phyloP scores from a whole-genome alignment of 1,284 basidiomycete genomes.

The Cutaneotrichosporon curvatum region DNA sequence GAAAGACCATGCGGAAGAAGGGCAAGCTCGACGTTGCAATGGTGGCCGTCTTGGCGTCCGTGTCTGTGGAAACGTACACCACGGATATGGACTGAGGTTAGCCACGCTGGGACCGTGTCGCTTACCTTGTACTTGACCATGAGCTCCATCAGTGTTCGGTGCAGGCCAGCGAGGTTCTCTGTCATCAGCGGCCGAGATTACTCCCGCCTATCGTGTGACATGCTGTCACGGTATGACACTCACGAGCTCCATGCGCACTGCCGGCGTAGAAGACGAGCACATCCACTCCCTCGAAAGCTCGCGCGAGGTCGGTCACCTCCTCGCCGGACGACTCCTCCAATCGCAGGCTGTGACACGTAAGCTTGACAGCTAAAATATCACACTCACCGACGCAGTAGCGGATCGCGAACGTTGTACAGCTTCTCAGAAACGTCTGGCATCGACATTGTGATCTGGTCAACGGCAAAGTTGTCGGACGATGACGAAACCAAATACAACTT shows the following conservation, averaged over 20 bases:
- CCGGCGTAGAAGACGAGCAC: slow-evolving; percentile 45
- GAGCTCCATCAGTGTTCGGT: slow-evolving; percentile 5
- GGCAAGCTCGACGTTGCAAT: slow-evolving; percentile 34
- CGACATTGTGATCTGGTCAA: too few relatives aligned
- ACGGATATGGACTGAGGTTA: slow-evolving; percentile 25
- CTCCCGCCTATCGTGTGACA: too few relatives aligned
- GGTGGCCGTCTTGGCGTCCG: slow-evolving; percentile 24
- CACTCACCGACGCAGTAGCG: slow-evolving; percentile 39
- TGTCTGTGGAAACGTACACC: slow-evolving; percentile 45
- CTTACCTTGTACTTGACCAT: slow-evolving; percentile 12
- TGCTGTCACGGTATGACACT: too few relatives aligned
- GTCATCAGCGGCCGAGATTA: slow-evolving; percentile 7
- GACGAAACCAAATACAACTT: too few relatives aligned
- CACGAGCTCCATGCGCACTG: slow-evolving; percentile 34
- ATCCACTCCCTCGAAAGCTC: slow-evolving; percentile 38
- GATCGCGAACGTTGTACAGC: slow-evolving; percentile 41
- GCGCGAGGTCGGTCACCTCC: slow-evolving; percentile 35
- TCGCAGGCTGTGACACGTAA: slow-evolving; percentile 32
- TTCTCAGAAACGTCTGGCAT: too few relatives aligned
- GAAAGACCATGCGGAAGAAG: slow-evolving; percentile 43
- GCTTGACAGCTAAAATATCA: not conserved
- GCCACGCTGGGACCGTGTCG: not conserved
- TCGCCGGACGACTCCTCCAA: slow-evolving; percentile 38
- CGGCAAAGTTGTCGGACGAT: too few relatives aligned
- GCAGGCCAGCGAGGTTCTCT: slow-evolving; percentile 12